Base-by-base conservation (phyloP, 148 eudicot species). In the Camellia japonica region DNA sequence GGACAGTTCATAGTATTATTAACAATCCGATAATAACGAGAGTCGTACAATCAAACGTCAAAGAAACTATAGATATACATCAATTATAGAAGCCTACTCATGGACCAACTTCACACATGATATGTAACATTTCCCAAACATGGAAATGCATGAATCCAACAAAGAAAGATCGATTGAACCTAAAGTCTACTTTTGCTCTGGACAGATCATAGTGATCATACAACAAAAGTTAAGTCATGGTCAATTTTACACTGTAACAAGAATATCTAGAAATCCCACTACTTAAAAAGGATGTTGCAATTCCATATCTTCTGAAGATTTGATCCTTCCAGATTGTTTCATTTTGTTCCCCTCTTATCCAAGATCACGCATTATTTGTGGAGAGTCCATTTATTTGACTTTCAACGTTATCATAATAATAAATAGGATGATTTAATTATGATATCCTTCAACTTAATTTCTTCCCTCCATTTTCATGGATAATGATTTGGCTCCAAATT, bases 341-440 rank as follows among this genome's bases (percentile, higher is more conserved):
- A 62, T 62, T 62, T 62, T 18, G 20, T n/a, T 16, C 66, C 66
- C 66, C 66, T n/a, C n/a, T 62, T 20, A 62, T 62, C 66, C 66
- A 62, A 16, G 6, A 62, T 19, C 30, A 19, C 23, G 2, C 66
- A 62, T 62, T 19, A 62, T 62, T 62, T 62, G 66, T 62, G 66
- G 66, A 62, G 14, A 8, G 23, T n/a, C 44, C 0, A 16, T 67
- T 30, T 67, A 44, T 9, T 0, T 4, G 0, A 41, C 70, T 67
- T 67, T 67, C 70, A 19, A 20, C 14, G 7, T 3, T 23, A 65
- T 67, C 70, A 67, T 44, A 46, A 30, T 4, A 67, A 41, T 67
- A 13, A 67, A 67, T 67, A 30, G 70, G 46, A 67, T 8, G 70
- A 67, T 15, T 12, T 30, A n/a, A 23, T 67, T 16, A 20, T 64